These are phyloP conservation scores for Aspergillus sclerotioniger DNA, from an alignment of 495 filamentous ascomycete species.

Conservation along the genomic window DNA sequence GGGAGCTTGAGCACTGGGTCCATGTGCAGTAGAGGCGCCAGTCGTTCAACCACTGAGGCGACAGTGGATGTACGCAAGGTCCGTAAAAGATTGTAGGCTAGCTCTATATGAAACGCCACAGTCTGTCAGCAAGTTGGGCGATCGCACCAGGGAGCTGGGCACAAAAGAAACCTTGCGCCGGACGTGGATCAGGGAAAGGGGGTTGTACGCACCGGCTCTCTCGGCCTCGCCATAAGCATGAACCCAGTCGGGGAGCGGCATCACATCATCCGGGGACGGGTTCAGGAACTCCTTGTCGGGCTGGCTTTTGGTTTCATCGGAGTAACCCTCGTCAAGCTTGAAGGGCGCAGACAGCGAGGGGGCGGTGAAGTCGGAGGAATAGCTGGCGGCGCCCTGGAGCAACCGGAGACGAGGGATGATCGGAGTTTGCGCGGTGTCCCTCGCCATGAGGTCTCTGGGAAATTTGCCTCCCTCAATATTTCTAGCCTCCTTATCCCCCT, in stretches of 20 bases:
- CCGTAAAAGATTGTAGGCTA: conserved; percentile 59
- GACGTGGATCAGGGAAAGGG: not conserved
- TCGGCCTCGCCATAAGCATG: conserved; percentile 52
- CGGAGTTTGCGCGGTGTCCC: conserved; percentile 23
- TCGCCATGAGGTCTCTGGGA: conserved; percentile 29
- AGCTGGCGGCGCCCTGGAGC: conserved; percentile 26
- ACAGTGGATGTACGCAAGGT: conserved; percentile 73
- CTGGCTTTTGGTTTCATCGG: conserved; percentile 61
- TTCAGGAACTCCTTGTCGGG: conserved; percentile 43
- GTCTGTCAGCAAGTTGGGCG: conserved; percentile 7
- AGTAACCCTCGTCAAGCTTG: conserved; percentile 64
- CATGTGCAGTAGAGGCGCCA: conserved; percentile 81
- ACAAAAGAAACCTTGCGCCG: conserved; percentile 2
- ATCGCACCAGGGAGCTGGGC: conserved; percentile 8
- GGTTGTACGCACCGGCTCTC: conserved; percentile 48
- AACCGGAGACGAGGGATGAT: conserved; percentile 23
- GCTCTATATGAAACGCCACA: conserved; percentile 31
- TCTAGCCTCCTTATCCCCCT: not conserved
- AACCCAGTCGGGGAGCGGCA: conserved; percentile 52
- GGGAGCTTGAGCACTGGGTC: conserved; percentile 85
- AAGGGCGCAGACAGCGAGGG: conserved; percentile 45
- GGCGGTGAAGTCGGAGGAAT: conserved; percentile 25
- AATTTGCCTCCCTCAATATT: not conserved
- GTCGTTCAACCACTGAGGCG: conserved; percentile 69
- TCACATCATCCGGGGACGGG: conserved; percentile 34